Evolutionary conservation across 2,329 filamentous ascomycete species (phyloP), one percentile per base, ranked within the genome.

Genomic region (Zymoseptoria tritici): DNA sequence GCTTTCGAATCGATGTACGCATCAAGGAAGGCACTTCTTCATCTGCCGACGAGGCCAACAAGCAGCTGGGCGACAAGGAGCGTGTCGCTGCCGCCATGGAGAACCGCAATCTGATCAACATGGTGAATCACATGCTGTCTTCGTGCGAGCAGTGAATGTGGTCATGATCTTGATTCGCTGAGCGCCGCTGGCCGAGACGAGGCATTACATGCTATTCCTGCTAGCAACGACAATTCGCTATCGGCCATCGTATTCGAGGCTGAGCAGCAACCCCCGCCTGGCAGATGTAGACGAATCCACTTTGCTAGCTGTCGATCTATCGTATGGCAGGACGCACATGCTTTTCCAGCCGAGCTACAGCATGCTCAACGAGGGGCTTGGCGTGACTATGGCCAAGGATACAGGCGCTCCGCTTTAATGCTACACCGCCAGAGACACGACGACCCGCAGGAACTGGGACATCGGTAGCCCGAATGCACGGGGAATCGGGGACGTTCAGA

Each of bases 1-100:
- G 93, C 70, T 99, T 94, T 74, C 85, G 94, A 46, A 83, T 97
- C 55, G 92, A 97, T 74, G 91, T 97, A 52, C 85, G 87, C 68
- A 96, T 97, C 75, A 97, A 97, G 75, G 89, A 96, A 76, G 93
- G 92, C 63, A 94, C 91, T n/a, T 94, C 97, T 74, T 90, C 86
- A 65, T 95, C 95, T 62, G 93, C 91, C 52, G 91, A 96, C 64
- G 91, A 96, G 73, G 91, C 97, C 56, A 97, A 96, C 78, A 97
- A 97, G 80, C 94, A 99, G 76, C 79, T 99, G 51, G 90, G 86
- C 36, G 94, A 99, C 77, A 99, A 97, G 80, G 94, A 99, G 78
- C 82, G 94, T 62, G 94, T 99, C 52, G 92, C 93, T 1, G 94
- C 94, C 9, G 94, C 94, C 6, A 79, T 97, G 68, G 94, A 97